Base-by-base conservation (phyloP, 345 rosid species). In the Rhodamnia rubescens region DNA sequence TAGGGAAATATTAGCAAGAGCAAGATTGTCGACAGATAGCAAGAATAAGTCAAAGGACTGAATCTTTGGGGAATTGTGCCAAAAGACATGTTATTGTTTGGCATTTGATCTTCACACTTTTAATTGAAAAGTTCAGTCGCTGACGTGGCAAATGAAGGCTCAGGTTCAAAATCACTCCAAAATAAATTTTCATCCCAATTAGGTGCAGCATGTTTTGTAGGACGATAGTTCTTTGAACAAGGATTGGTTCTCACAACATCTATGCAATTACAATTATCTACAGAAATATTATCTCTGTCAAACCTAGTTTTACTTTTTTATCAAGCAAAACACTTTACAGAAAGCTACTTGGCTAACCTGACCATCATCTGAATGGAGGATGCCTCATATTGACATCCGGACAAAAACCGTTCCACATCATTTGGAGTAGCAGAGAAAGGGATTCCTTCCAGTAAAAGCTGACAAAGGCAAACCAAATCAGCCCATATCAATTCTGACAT, bases 381-480 rank as follows among this genome's bases (percentile, higher is more conserved):
- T 27, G 91, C 84, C 83, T 93, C 88, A 85, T 75, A 94, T 47
- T 92, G 91, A 89, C 92, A 96, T 53, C 96, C 96, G 29, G 93
- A 90, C 69, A 96, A 89, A 88, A 95, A 93, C 89, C 95, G 93
- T 50, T 95, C 98, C 24, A 94, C 61, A 84, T 96, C 98, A 40
- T 95, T 98, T 8, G 50, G 9, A 18, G 22, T 1, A 53, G 93
- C 95, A 89, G 83, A 88, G 84, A 18, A 83, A 24, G 98, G 96
- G 64, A 96, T 36, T 74, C 95, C 96, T 88, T 91, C 92, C 88
- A 95, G 86, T 53, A 92, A 87, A 86, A 91, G 89, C 99, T 96
- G 88, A 85, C 83, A 86, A 88, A 47, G 36, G 57, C 74, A 82
- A 74, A 83, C 29, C 20, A 82, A 36, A 82, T 26, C 52, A 36